These are phyloP conservation scores for Mortierella sp. DNA, from an alignment of 371 early-diverging fungal species.

Conservation along the genomic window DNA sequence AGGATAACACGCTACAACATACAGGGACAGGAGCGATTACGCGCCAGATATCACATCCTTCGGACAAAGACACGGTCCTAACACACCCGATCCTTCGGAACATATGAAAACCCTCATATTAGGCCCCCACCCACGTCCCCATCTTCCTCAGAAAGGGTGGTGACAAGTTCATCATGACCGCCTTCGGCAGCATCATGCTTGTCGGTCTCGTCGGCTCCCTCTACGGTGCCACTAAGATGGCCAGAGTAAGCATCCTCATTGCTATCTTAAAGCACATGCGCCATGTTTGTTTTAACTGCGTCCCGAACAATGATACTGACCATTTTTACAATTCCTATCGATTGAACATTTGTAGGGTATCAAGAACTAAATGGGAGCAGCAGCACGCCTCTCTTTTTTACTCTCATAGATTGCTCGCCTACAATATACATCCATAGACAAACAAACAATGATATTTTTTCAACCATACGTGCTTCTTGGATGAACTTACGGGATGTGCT, in stretches of 20 bases:
- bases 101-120: not conserved
- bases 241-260: constrained; percentile 58
- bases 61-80: not conserved
- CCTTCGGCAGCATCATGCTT: constrained; percentile 63
- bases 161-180: constrained; percentile 71
- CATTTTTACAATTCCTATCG: not conserved
- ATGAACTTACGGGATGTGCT: no score
- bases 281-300: not conserved
- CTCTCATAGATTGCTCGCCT: not conserved
- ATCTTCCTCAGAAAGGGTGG: constrained; percentile 72
- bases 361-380: constrained; percentile 18
- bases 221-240: constrained; percentile 68
- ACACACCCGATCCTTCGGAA: not conserved
- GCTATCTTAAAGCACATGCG: not conserved
- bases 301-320: not conserved
- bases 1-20: not conserved
- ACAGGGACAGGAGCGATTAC: not conserved
- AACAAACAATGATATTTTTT: not conserved
- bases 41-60: not conserved
- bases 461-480: not conserved
- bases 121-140: constrained; percentile 62
- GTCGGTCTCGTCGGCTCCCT: constrained; percentile 65
- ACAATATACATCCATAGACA: not conserved
- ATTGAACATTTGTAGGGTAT: constrained; percentile 13
- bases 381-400: not conserved